A percentile compares a stretch with the other conserved stretches of the same genome.
These are phyloP conservation scores for Alternaria ethzedia DNA, from an alignment of 2,329 filamentous ascomycete genomes.

Conservation along the genomic window DNA sequence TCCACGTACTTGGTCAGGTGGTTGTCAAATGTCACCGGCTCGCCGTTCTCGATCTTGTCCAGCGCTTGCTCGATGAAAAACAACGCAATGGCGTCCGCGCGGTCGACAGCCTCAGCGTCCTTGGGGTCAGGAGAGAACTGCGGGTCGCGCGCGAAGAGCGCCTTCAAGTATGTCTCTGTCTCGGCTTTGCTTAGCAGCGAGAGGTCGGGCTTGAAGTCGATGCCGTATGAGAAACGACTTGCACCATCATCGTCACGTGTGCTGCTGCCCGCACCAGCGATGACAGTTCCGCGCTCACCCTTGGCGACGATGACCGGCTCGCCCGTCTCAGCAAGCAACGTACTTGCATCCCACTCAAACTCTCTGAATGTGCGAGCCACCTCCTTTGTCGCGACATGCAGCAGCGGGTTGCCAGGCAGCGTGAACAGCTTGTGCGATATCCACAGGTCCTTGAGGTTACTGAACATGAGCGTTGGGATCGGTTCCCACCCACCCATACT, in stretches of 20 bases:
- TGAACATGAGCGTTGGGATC: slow-evolving; percentile 6
- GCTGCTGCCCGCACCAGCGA: slow-evolving; percentile 4
- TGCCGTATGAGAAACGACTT: slow-evolving; percentile 12
- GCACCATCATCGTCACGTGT: slow-evolving; percentile 10
- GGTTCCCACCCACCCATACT: slow-evolving; percentile 10
- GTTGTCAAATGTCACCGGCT: slow-evolving; percentile 2
- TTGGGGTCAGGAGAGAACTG: slow-evolving; percentile 10
- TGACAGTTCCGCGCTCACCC: slow-evolving; percentile 10
- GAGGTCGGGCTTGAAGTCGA: slow-evolving; percentile 13
- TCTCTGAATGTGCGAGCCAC: slow-evolving; percentile 10
- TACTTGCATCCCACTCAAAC: slow-evolving; percentile 14
- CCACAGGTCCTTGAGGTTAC: slow-evolving; percentile 7
- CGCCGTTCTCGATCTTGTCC: slow-evolving; percentile 10
- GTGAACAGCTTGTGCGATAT: slow-evolving; percentile 10
- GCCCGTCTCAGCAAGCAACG: slow-evolving; percentile 10
- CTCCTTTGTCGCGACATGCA: slow-evolving; percentile 6
- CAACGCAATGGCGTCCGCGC: slow-evolving; percentile 7
- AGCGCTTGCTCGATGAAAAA: slow-evolving; percentile 13
- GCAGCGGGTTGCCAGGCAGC: slow-evolving; percentile 1
- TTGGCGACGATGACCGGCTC: slow-evolving; percentile 8
- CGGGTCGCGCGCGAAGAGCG: slow-evolving; percentile 1
- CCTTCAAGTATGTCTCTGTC: slow-evolving; percentile 9
- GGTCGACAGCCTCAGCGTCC: slow-evolving; percentile 11
- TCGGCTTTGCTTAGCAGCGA: slow-evolving; percentile 1
- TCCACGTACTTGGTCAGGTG: slow-evolving; percentile 13